Conservation (phyloP, 2,329 filamentous ascomycete genomes). For the Elsinoe ampelina region DNA sequence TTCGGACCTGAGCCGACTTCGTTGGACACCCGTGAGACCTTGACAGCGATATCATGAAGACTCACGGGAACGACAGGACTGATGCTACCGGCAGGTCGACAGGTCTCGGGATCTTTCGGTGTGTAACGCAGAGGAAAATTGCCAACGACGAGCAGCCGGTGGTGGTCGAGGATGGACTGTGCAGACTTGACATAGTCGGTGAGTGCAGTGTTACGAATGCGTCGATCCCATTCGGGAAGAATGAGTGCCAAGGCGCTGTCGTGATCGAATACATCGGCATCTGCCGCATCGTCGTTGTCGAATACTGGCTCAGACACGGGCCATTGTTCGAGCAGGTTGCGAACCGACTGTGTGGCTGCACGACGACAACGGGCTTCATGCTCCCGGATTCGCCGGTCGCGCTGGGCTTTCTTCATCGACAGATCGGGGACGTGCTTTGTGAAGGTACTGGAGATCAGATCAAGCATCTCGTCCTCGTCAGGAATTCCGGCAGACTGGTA, state of each 20-base stretch:
- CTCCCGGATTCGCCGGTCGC: not conserved
- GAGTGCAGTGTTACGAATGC: not conserved
- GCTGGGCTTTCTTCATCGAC: not conserved
- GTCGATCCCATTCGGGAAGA: not conserved
- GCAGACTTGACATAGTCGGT: not conserved
- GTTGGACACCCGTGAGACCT: no score
- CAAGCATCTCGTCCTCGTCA: not conserved
- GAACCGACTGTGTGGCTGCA: not conserved
- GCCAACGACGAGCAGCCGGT: not conserved
- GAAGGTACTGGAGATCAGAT: not conserved
- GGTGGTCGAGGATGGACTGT: not conserved
- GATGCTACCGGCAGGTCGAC: not conserved
- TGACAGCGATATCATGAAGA: no score
- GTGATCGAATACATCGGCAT: not conserved
- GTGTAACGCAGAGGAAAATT: not conserved
- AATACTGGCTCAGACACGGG: not conserved
- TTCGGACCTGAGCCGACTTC: no score
- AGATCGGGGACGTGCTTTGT: not conserved
- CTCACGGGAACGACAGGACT: no score
- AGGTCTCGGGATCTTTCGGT: not conserved
- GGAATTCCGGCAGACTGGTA: not conserved
- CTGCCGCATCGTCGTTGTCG: not conserved
- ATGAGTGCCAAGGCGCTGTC: not conserved
- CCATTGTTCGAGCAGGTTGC: not conserved
- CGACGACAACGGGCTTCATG: not conserved